Base-by-base conservation (phyloP, 352 stramenopile genomes). In the Saprolegnia parasitica region DNA sequence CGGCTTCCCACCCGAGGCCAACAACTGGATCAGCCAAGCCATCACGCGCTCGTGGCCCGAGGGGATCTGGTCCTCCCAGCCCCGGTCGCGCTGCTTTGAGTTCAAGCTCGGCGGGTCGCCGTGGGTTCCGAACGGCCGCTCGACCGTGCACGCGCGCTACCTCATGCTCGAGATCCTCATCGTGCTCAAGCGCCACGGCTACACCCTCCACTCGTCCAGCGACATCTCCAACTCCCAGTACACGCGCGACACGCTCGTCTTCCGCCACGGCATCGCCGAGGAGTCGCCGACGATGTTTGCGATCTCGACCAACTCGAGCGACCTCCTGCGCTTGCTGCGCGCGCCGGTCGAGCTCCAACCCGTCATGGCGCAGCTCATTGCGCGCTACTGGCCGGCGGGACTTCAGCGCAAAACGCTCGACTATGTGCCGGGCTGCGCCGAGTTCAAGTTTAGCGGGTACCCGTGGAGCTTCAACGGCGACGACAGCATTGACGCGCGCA, bases 101-200 rank as follows among this genome's bases (percentile, higher is more conserved):
- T 26, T 60, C 24, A 60, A 60, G 35, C 52, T 60, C 11, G 52
- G 52, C 20, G 52, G 52, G 35, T 60, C 11, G 11, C 52, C 52
- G 35, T 60, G 52, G 52, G 20, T 20, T 9, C 52, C 52, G 3
- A 60, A n/a, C 9, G 52, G 52, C 16, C 52, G 35, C 13, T 35
- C 52, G 11, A 24, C 52, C 35, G 52, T 60, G 24, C 52, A 60
- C 35, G 2, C 13, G 24, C 52, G 52, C 24, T n/a, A 60, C 11
- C 52, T 60, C 20, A 60, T 60, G 4, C 52, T 60, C 52, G 24
- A 35, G 9, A 60, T 60, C 35, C 52, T 60, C 24, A 35, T 60
- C 11, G 35, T 60, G 11, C 35, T 60, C 24, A 60, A 60, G n/a
- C 24, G 24, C 35, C n/a, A 60, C 35, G 52, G 52, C 24, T 60